Evolutionary conservation across 2,329 filamentous ascomycete genomes (phyloP).

Genomic region (Fusarium guadeloupense): DNA sequence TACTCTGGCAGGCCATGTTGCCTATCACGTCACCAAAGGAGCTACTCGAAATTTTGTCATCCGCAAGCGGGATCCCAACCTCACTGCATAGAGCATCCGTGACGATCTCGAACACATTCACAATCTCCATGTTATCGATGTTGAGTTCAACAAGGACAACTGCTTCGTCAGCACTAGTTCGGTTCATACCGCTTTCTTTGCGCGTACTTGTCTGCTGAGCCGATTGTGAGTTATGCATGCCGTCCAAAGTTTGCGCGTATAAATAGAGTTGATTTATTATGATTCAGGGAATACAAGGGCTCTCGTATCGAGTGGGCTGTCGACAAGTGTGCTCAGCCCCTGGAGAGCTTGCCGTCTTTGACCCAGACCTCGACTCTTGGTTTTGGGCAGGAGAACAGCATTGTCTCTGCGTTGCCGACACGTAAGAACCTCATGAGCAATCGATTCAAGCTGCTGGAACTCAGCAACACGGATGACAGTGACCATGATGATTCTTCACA

Average conservation of each 20-base stretch:
- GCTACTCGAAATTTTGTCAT: slow-evolving; percentile 80
- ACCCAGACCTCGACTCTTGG: not conserved
- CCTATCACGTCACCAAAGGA: slow-evolving; percentile 69
- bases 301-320: slow-evolving; percentile 74
- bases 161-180: slow-evolving; percentile 80
- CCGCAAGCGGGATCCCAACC: slow-evolving; percentile 62
- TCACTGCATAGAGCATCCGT: slow-evolving; percentile 72
- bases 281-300: slow-evolving; percentile 71
- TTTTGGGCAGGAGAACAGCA: not conserved
- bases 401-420: not conserved
- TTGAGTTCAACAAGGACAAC: slow-evolving; percentile 67
- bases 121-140: slow-evolving; percentile 74
- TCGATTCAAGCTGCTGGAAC: slow-evolving; percentile 68
- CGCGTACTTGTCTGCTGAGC: slow-evolving; percentile 80
- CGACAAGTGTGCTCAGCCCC: slow-evolving; percentile 76
- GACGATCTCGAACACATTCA: slow-evolving; percentile 85
- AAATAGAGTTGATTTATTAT: slow-evolving; percentile 29
- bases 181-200: slow-evolving; percentile 77
- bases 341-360: slow-evolving; percentile 45
- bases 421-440: slow-evolving; percentile 58
- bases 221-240: slow-evolving; percentile 52
- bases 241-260: not conserved
- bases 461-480: slow-evolving; percentile 54
- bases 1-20: slow-evolving; percentile 68
- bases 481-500: slow-evolving; percentile 23